These are phyloP conservation scores for Boletus edulis DNA, from an alignment of 768 basidiomycete genomes.

Conservation along the genomic window DNA sequence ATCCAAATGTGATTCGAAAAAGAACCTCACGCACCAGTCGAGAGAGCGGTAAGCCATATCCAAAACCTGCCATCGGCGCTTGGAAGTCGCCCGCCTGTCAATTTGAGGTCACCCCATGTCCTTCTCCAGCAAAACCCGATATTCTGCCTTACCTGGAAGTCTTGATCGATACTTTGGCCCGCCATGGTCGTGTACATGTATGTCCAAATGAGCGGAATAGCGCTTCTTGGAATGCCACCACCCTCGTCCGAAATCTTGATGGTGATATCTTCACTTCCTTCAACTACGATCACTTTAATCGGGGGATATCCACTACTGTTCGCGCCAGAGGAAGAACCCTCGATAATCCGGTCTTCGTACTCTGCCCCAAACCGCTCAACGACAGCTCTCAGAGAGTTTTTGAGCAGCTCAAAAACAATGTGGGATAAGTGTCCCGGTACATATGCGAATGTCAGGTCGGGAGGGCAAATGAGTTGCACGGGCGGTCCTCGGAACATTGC, in stretches of 20 bases:
- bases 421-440: slow-evolving; percentile 96
- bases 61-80: slow-evolving; percentile 97
- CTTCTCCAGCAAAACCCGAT: not conserved
- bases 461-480: slow-evolving; percentile 93
- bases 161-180: slow-evolving; percentile 66
- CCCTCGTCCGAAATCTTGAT: slow-evolving; percentile 99
- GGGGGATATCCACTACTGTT: slow-evolving; percentile 18
- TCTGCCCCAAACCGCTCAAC: slow-evolving; percentile 90
- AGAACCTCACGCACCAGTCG: slow-evolving; percentile 61
- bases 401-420: slow-evolving; percentile 94
- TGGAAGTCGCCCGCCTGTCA: slow-evolving; percentile 81
- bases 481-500: slow-evolving; percentile 95
- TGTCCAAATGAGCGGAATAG: slow-evolving; percentile 96
- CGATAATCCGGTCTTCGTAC: slow-evolving; percentile 47
- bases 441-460: slow-evolving; percentile 84
- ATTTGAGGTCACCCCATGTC: not conserved
- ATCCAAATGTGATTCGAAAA: not conserved
- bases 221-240: slow-evolving; percentile 79
- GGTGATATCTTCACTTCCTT: slow-evolving; percentile 97
- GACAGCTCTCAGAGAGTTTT: slow-evolving; percentile 94
- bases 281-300: slow-evolving; percentile 67
- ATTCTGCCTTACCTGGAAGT: slow-evolving; percentile 45
- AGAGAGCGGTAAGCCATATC: slow-evolving; percentile 89
- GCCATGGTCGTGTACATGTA: slow-evolving; percentile 95
- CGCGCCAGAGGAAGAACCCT: not conserved